Percentiles rank a stretch among this genome's conserved stretches.
Evolutionary conservation across 129 eudicot genomes (phyloP).

Genomic region (Helichrysum umbraculigerum): DNA sequence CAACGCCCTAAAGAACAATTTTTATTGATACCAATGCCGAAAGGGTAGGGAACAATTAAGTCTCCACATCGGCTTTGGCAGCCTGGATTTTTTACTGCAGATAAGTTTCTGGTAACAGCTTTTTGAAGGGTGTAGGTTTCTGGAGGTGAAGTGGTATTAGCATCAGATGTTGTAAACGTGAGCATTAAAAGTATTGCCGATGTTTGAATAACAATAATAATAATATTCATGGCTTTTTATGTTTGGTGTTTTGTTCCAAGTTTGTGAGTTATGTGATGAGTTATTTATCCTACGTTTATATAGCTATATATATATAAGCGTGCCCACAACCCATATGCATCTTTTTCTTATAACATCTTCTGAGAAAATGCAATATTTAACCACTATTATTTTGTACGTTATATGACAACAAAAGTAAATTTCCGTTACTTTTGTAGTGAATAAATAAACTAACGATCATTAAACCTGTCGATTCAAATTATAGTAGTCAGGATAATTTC

Average conservation of each 20-base stretch:
- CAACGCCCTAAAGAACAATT: not conserved
- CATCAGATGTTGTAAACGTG: not conserved
- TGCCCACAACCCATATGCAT: no score
- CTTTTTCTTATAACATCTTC: no score
- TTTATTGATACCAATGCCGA: not conserved
- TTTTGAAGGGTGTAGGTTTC: not conserved
- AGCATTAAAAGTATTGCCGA: not conserved
- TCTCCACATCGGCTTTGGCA: not conserved
- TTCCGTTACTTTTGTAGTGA: no score
- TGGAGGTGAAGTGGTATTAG: not conserved
- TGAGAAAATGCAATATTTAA: no score
- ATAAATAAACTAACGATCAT: no score
- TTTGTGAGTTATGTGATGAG: not conserved
- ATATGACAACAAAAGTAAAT: no score
- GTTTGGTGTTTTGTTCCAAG: not conserved
- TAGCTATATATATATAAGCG: no score
- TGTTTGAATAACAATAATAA: not conserved
- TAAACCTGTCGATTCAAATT: no score
- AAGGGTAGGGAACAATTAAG: slow-evolving; percentile 3
- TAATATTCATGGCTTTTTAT: not conserved
- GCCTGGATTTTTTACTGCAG: not conserved
- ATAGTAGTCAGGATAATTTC: no score
- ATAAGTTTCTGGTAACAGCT: not conserved
- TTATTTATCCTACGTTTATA: no score
- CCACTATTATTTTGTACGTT: no score